Evolutionary conservation across 306 rosid genomes (phyloP), one percentile per base, ranked within the genome.

Genomic region (Calophaca sinica): DNA sequence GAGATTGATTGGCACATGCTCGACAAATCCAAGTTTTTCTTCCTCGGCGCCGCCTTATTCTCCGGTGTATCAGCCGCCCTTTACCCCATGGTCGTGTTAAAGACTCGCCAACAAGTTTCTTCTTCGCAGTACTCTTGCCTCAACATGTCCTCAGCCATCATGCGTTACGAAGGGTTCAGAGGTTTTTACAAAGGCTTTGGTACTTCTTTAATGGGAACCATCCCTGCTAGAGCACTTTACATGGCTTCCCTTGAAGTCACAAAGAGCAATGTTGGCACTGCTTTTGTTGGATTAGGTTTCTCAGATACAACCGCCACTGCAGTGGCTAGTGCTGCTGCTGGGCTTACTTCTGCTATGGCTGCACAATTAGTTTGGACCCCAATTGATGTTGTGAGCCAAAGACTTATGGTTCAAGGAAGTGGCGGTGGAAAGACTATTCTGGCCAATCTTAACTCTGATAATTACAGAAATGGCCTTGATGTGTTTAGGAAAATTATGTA

Each of bases 301-400:
- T 94, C 98, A 0, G 96, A 91, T 33, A 90, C 91, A 31, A 76
- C 92, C 0, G 91, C 96, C 7, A 72, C 84, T 68, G 96, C 97
- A 0, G 70, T 82, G 2, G 91, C 97, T 35, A 91, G 82, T 82
- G 98, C 90, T 6, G 85, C 93, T 3, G 98, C 97, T 0, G 98
- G 97, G 10, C 73, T 94, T 36, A 85, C 86, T 49, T 91, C 98
- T 9, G 98, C 98, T 53, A 87, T 90, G 94, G 91, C 98, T 3
- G 98, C 98, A 0, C 98, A 94, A 29, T 72, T 94, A 53, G 97
- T 94, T 11, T 94, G 98, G 98, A 94, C 98, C 36, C 98, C 98
- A 0, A 70, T 94, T 38, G 98, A 94, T 85, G 96, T 94, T 13
- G 97, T 94, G 44, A 94, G 96, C 77, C 98, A 94, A 36, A 82